phyloP scores from a whole-genome alignment of 129 eudicot species.

The Lonicera japonica region DNA sequence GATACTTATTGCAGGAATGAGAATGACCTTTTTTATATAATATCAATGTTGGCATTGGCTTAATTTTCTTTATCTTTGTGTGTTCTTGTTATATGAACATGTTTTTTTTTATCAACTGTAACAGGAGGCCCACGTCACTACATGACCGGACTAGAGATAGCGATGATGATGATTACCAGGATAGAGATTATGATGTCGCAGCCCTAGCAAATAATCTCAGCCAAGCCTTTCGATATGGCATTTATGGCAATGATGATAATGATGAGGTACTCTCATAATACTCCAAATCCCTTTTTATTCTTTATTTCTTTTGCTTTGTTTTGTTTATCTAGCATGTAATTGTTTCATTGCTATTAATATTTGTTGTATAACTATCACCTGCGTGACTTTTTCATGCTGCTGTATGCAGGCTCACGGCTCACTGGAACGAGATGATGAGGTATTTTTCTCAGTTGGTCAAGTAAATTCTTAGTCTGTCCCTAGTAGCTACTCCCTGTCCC shows the following conservation, averaged over 20 bases:
- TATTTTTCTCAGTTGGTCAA: conserved; percentile 17
- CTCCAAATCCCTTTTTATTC: neutral
- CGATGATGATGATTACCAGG: conserved; percentile 94
- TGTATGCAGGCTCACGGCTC: conserved; percentile 79
- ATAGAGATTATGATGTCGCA: conserved; percentile 88
- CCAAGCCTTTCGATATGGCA: conserved; percentile 86
- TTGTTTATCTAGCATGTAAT: neutral
- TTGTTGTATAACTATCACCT: neutral
- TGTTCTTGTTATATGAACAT: conserved; percentile 4
- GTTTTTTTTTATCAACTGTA: conserved; percentile 2
- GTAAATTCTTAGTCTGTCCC: neutral
- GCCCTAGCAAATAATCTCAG: conserved; percentile 84
- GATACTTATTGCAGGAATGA: too few relatives aligned
- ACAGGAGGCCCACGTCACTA: conserved; percentile 87
- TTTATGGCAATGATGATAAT: conserved; percentile 74
- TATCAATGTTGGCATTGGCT: too few relatives aligned
- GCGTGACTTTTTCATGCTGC: neutral
- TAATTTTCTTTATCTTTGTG: neutral
- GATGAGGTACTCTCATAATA: conserved; percentile 56
- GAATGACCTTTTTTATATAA: too few relatives aligned
- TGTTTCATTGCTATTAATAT: neutral
- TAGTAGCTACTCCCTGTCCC: too few relatives aligned
- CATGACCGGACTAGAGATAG: conserved; percentile 90
- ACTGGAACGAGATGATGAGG: conserved; percentile 91
- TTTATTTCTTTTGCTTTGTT: neutral